Evolutionary conservation across 495 filamentous ascomycete species (phyloP), one percentile per base, ranked within the genome.

Genomic region (Xylaria flabelliformis): DNA sequence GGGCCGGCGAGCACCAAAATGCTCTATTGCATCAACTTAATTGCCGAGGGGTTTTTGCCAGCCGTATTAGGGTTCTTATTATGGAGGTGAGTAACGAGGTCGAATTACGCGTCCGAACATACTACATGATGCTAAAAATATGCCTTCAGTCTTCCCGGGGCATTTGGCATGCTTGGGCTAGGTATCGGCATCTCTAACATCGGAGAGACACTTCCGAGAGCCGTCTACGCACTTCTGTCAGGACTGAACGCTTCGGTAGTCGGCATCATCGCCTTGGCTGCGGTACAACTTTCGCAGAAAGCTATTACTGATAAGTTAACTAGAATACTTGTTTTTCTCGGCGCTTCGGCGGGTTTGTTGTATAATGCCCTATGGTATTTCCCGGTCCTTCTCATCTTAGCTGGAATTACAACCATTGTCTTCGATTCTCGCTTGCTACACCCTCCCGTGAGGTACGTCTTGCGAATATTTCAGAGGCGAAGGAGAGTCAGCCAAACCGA

Each of bases 281-380:
- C 92, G 0, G 90, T 94, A 1, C 88, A 93, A 77, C 85, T 96
- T 0, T 87, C 91, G 0, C 82, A 90, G 24, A 93, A 94, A 77
- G 89, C 92, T 5, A 92, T 97, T 74, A 93, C 88, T 0, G 93
- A 97, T 74, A 85, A 84, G 62, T 48, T 94, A 39, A 90, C 92
- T 0, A 81, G 93, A 1, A 83, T 92, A 15, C 73, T 95, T 1
- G 89, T 97, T 1, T 89, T 93, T 67, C 75, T 93, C n/a, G 88
- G 88, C 19, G 93, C 83, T 26, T 83, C 86, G 3, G 91, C 90
- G 0, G 93, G 92, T 7, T 80, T 95, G 78, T 85, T 91, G 53
- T 94, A 95, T 73, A 94, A 88, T 68, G 89, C 92, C 0, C 81
- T 95, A 0, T 97, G 92, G 93, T 97, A 94, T 75, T 95, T 94